phyloP scores from a whole-genome alignment of 352 stramenopile genomes.

The Globisporangium carolinianum region DNA sequence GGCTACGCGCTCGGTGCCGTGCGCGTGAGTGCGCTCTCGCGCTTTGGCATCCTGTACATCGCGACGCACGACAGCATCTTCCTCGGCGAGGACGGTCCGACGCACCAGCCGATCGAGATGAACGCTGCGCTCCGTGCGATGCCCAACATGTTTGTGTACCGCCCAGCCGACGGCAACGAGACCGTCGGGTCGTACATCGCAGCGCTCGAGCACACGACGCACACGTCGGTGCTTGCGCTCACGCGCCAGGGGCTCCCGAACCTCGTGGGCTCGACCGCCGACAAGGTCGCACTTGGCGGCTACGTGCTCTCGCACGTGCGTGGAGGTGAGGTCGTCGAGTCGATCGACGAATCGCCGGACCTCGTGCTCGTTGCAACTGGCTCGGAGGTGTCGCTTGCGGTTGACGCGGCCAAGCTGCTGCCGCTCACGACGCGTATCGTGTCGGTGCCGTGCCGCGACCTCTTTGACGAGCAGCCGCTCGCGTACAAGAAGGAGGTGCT shows the following conservation, averaged over 20 bases:
- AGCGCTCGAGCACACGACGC: constrained; percentile 74
- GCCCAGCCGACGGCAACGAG: constrained; percentile 98
- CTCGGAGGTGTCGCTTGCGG: constrained; percentile 93
- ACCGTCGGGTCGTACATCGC: constrained; percentile 93
- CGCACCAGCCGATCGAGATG: constrained; percentile 99
- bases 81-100: constrained; percentile 98
- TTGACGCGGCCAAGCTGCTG: constrained; percentile 93
- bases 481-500: constrained; percentile 96
- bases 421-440: constrained; percentile 90
- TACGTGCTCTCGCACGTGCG: constrained; percentile 77
- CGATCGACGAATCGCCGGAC: constrained; percentile 67
- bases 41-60: constrained; percentile 96
- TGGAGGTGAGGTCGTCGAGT: constrained; percentile 76
- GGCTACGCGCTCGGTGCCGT: constrained; percentile 96
- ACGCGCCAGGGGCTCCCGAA: constrained; percentile 89
- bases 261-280: constrained; percentile 82
- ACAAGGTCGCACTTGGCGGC: constrained; percentile 89
- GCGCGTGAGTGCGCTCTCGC: constrained; percentile 92
- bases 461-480: constrained; percentile 95
- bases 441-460: constrained; percentile 95
- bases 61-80: constrained; percentile 99
- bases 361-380: constrained; percentile 93
- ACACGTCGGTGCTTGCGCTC: constrained; percentile 93
- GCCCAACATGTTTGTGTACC: constrained; percentile 98
- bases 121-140: constrained; percentile 94